phyloP scores from a whole-genome alignment of 2,329 filamentous ascomycete species.

The Trichophyton rubrum region DNA sequence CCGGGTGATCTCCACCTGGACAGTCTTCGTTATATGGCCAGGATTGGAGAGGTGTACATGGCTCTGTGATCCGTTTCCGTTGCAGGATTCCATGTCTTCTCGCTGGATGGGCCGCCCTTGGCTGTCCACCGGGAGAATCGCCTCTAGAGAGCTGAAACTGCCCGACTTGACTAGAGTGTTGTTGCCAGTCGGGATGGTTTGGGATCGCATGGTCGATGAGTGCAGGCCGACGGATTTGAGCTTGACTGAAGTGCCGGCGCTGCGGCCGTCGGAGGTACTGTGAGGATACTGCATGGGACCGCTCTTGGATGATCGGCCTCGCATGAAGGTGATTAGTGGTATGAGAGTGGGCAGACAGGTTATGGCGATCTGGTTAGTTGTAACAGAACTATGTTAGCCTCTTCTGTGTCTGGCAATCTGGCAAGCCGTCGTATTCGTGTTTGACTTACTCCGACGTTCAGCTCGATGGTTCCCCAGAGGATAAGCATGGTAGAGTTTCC shows the following conservation, averaged over 20 bases:
- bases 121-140: not conserved
- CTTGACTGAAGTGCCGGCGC: not conserved
- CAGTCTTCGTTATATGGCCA: not conserved
- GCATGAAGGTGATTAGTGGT: not conserved
- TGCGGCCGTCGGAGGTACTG: not conserved
- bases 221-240: not conserved
- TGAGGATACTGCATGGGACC: not conserved
- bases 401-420: not conserved
- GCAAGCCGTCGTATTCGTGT: not conserved
- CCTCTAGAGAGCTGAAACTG: slow-evolving; percentile 2
- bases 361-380: not conserved
- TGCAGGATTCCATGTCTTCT: not conserved
- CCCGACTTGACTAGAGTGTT: not conserved
- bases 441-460: slow-evolving; percentile 42
- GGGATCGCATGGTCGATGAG: not conserved
- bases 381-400: not conserved
- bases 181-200: not conserved
- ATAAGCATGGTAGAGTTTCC: slow-evolving; percentile 46
- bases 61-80: not conserved
- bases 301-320: not conserved
- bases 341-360: slow-evolving; percentile 5
- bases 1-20: not conserved
- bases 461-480: slow-evolving; percentile 46
- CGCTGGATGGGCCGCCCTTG: not conserved
- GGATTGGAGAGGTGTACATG: not conserved